Base-by-base conservation (phyloP, 768 basidiomycete species). In the Naematelia encephala region DNA sequence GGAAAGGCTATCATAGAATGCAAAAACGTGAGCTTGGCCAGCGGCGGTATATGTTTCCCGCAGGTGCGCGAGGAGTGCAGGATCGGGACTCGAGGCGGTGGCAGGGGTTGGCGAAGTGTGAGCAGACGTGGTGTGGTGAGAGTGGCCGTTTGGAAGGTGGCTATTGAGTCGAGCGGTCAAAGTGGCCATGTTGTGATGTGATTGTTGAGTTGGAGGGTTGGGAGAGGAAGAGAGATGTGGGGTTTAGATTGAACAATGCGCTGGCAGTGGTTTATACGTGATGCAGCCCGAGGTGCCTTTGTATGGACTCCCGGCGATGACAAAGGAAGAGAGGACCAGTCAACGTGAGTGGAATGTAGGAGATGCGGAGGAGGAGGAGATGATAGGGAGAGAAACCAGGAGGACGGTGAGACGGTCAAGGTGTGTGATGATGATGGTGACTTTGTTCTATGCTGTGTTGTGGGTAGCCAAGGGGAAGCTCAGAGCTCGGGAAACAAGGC, bases 1-100 rank as follows among this genome's bases (percentile, higher is more conserved):
- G 46, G 84, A 78, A 59, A 98, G 86, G 34, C 81, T 80, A 57
- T 85, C 80, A 86, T 86, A 96, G 81, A 94, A 96, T 29, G 85
- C 82, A 78, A 97, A 84, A 72, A 98, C 84, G 75, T 98, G 96
- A 61, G 78, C 86, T 81, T 99, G 96, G 57, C 85, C 86, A 49
- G 91, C 91, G 49, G 83, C 80, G 62, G 86, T 80, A 80, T 90
- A 97, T 45, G 34, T 22, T 27, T 43, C 12, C 14, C 49, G 54
- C 27, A 60, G 34, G 23, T 52, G 25, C 27, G 27, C 34, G 29
- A 52, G 34, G 23, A 42, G 19, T n/a, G 29, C 29, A 22, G 34
- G 51, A 30, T 52, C 51, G 13, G 29, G 23, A 10, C 22, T 14
- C 5, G 48, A 14, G 4, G 19, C n/a, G 11, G 19, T 25, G 48